These are phyloP conservation scores for Capronia americana DNA, from an alignment of 2,329 filamentous ascomycete species.

Conservation along the genomic window DNA sequence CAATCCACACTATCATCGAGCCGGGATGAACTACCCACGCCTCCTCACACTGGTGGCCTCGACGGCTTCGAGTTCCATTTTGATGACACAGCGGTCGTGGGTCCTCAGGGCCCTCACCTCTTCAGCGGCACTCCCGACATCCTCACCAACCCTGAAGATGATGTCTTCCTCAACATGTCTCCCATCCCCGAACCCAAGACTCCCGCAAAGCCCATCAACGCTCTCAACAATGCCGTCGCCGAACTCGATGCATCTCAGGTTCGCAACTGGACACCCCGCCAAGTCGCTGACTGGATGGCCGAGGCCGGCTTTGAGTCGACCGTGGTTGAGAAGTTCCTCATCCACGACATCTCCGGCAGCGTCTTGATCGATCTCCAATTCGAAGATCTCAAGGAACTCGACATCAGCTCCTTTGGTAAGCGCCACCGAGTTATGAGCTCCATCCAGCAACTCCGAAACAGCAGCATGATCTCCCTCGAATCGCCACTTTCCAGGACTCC, in stretches of 20 bases:
- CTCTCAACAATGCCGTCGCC: conserved; percentile 41
- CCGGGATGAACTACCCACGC: conserved; percentile 82
- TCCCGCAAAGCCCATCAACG: conserved; percentile 31
- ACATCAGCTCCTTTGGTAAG: conserved; percentile 68
- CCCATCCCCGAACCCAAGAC: conserved; percentile 19
- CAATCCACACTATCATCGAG: conserved; percentile 83
- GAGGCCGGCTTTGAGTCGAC: conserved; percentile 77
- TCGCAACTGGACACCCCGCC: conserved; percentile 43
- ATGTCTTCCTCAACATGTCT: conserved; percentile 36
- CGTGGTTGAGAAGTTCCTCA: conserved; percentile 81
- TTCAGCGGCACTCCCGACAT: conserved; percentile 67
- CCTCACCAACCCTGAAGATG: conserved; percentile 28
- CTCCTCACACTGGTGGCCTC: conserved; percentile 71
- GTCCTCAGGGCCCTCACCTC: conserved; percentile 83
- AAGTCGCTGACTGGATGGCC: conserved; percentile 74
- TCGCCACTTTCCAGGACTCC: conserved; percentile 30
- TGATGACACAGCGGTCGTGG: conserved; percentile 59
- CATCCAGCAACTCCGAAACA: conserved; percentile 59
- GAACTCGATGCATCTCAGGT: conserved; percentile 44
- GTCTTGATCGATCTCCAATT: conserved; percentile 91
- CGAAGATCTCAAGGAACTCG: conserved; percentile 73
- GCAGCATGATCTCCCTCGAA: conserved; percentile 38
- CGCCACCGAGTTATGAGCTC: conserved; percentile 66
- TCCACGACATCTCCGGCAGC: conserved; percentile 89
- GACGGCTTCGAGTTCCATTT: conserved; percentile 67